phyloP scores from a whole-genome alignment of 768 basidiomycete genomes.

The Steccherinum ochraceum region DNA sequence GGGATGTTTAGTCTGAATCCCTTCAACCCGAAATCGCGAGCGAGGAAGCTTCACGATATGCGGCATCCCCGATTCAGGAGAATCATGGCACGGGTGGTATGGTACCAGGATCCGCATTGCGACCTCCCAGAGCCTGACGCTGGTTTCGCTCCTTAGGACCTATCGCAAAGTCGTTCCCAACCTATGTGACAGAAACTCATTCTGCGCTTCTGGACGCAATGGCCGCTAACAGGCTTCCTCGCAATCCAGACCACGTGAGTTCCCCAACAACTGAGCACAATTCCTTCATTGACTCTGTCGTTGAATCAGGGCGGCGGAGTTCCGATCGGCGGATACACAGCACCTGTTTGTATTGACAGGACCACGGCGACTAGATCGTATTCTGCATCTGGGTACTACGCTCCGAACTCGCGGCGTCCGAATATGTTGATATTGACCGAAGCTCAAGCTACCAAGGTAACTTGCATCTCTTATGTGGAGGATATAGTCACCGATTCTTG shows the following conservation, averaged over 20 bases:
- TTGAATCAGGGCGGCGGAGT: slow-evolving; percentile 7
- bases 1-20: background rate
- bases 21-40: background rate
- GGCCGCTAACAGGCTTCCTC: slow-evolving; percentile 9
- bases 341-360: slow-evolving; percentile 13
- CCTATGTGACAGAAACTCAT: slow-evolving; percentile 8
- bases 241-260: slow-evolving; percentile 10
- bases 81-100: slow-evolving; percentile 10
- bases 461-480: background rate
- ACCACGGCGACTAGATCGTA: slow-evolving; percentile 20
- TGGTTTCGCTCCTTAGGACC: slow-evolving; percentile 7
- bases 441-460: slow-evolving; percentile 8
- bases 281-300: background rate
- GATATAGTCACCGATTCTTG: no score
- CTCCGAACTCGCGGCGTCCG: slow-evolving; percentile 19
- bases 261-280: background rate
- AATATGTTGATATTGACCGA: slow-evolving; percentile 26
- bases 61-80: background rate
- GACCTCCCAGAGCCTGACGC: background rate
- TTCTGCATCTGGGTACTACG: slow-evolving; percentile 22
- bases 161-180: slow-evolving; percentile 11
- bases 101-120: background rate
- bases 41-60: background rate
- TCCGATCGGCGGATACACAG: slow-evolving; percentile 7
- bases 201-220: slow-evolving; percentile 6